Conservation (phyloP, 139 green algal genomes). For the Desmodesmus armatus region DNA sequence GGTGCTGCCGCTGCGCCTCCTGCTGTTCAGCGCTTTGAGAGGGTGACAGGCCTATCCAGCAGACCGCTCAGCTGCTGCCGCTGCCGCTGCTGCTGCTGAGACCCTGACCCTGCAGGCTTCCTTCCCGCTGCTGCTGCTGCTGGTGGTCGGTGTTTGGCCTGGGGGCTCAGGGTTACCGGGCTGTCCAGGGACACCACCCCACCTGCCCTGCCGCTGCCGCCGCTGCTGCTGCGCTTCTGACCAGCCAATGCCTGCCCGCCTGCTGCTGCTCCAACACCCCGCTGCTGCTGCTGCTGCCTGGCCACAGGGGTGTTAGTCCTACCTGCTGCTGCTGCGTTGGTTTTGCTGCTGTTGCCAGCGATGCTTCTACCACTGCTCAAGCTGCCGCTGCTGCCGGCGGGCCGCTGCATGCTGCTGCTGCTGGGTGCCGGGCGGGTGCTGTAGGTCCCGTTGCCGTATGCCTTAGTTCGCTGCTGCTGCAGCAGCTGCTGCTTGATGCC, state of each 20-base stretch:
- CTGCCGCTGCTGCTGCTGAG: neutral
- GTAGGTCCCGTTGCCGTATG: too few relatives aligned
- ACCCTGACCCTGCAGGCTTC: neutral
- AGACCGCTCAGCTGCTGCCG: neutral
- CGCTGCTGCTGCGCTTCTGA: neutral
- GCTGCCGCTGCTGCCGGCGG: neutral
- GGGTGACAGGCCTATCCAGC: neutral
- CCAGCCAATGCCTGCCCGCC: neutral
- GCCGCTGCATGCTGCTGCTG: too few relatives aligned
- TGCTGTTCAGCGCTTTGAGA: neutral
- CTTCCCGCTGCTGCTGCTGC: neutral
- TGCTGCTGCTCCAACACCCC: neutral
- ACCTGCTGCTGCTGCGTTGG: too few relatives aligned
- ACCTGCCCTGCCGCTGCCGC: conserved; percentile 19
- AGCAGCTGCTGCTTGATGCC: too few relatives aligned
- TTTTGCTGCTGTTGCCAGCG: neutral
- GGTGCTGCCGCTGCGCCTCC: neutral
- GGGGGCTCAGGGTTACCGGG: too few relatives aligned
- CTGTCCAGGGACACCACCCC: too few relatives aligned
- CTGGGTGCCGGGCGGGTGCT: too few relatives aligned
- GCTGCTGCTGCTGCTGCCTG: neutral
- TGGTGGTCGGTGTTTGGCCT: neutral
- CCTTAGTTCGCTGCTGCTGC: too few relatives aligned
- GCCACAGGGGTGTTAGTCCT: neutral
- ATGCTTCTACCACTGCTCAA: neutral